Conservation (phyloP, 108 stramenopile species). For the Cyclostephanos tholiformis region DNA sequence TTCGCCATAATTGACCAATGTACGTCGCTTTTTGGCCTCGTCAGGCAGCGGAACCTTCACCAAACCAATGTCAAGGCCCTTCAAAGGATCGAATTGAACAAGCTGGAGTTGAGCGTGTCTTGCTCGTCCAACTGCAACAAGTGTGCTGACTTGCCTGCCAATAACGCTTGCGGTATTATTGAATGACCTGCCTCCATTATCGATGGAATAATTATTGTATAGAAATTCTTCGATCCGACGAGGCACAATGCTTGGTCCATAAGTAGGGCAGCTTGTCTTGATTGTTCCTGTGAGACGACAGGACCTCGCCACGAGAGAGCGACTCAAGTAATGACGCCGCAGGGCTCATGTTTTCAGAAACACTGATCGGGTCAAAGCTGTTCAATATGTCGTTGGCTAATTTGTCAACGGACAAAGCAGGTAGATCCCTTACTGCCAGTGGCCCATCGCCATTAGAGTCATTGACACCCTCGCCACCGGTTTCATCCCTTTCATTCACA, state of each 20-base stretch:
- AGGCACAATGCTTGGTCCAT: constrained; percentile 42
- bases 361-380: constrained; percentile 21
- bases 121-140: constrained; percentile 17
- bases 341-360: constrained; percentile 24
- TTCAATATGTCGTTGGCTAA: constrained; percentile 6
- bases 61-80: not conserved
- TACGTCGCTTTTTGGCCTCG: constrained; percentile 30
- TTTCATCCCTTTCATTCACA: constrained; percentile 8
- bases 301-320: constrained; percentile 2
- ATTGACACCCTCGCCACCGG: not conserved
- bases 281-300: constrained; percentile 9
- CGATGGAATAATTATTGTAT: constrained; percentile 1
- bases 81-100: constrained; percentile 23
- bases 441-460: not conserved
- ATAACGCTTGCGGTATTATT: not conserved
- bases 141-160: constrained; percentile 6
- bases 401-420: constrained; percentile 14
- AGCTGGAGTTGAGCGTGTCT: constrained; percentile 36
- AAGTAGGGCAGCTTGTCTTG: constrained; percentile 39
- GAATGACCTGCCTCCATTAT: not conserved
- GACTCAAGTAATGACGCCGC: constrained; percentile 14
- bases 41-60: constrained; percentile 24
- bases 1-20: constrained; percentile 19
- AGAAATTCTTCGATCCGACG: constrained; percentile 13
- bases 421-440: constrained; percentile 11